Evolutionary conservation across 176 grass and related monocot species (phyloP), one percentile per base, ranked within the genome.

Genomic region (Musa acuminata): DNA sequence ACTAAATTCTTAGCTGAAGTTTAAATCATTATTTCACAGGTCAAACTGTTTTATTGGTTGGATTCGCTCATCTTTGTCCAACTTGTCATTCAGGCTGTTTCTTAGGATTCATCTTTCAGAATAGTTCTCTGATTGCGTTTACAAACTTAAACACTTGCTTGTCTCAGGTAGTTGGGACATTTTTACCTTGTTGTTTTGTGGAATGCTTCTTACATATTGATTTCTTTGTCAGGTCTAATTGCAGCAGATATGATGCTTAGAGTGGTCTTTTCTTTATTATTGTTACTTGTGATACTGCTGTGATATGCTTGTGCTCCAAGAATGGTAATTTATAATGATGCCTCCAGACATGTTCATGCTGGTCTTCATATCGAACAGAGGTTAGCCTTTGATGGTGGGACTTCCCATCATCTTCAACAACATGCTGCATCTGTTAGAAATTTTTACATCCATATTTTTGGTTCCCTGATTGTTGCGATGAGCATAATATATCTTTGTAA

Each of bases 191-290:
- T 43, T 43, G 35, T 5, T 43, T 6, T 43, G 35, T 43, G 35
- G 35, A 43, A 5, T 43, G 35, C 35, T 43, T 43, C 35, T 43
- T 43, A 43, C 4, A 6, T 43, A 53, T 20, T 21, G 21, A 20
- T 51, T 58, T 20, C 25, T 75, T 75, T 75, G 58, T 12, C 53
- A 75, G 72, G 53, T 75, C 22, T 35, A 75, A 21, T 17, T 19
- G 53, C 26, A 75, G 19, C 17, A 6, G 8, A 55, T 35, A 43
- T 21, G 72, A 59, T 19, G 52, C 14, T 60, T 75, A 25, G 1
- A 7, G 19, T 75, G 53, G 9, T 75, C 54, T 10, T 75, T 75
- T 27, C 26, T 60, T 75, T 59, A 1, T 75, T 75, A 35, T 17
- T 62, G 54, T 21, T 51, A 17, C 69, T 71, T 14, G 22, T 25